These are phyloP conservation scores for Cytospora leucostoma DNA, from an alignment of 2,329 filamentous ascomycete genomes.

Conservation along the genomic window DNA sequence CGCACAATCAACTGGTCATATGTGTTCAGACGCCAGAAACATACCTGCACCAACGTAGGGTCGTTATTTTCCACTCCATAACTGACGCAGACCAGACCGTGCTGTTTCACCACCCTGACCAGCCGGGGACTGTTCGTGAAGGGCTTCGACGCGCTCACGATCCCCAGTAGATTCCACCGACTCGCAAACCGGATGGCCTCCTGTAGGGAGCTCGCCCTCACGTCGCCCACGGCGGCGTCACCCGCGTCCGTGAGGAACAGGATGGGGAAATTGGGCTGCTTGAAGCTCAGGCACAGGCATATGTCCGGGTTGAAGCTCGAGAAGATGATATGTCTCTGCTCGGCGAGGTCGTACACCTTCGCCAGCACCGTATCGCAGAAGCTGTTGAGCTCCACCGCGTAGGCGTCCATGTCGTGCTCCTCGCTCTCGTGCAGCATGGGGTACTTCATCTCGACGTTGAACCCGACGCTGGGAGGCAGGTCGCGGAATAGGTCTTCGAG, in stretches of 20 bases:
- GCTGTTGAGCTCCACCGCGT: constrained; percentile 91
- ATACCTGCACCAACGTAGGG: constrained; percentile 78
- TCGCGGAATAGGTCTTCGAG: constrained; percentile 90
- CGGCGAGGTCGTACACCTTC: constrained; percentile 85
- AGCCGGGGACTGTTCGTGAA: constrained; percentile 86
- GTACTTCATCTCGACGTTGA: constrained; percentile 99
- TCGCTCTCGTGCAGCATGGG: constrained; percentile 96
- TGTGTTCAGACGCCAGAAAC: constrained; percentile 34
- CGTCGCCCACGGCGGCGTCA: constrained; percentile 77
- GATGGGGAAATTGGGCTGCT: constrained; percentile 95
- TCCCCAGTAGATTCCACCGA: constrained; percentile 90
- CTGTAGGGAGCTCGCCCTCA: constrained; percentile 86
- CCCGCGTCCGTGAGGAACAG: constrained; percentile 93
- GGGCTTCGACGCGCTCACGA: constrained; percentile 86
- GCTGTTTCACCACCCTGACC: constrained; percentile 91
- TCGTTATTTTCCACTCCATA: constrained; percentile 94
- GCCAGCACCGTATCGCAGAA: constrained; percentile 92
- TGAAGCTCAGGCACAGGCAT: constrained; percentile 90
- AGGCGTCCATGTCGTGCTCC: constrained; percentile 94
- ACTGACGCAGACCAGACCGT: constrained; percentile 88
- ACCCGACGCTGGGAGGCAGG: constrained; percentile 79
- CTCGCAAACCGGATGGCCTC: constrained; percentile 94
- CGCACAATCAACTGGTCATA: not conserved
- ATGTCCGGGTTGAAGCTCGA: constrained; percentile 98
- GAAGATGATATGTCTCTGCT: constrained; percentile 90